Evolutionary conservation across 371 early-diverging fungal genomes (phyloP).

Genomic region (Haplosporangium sp.): DNA sequence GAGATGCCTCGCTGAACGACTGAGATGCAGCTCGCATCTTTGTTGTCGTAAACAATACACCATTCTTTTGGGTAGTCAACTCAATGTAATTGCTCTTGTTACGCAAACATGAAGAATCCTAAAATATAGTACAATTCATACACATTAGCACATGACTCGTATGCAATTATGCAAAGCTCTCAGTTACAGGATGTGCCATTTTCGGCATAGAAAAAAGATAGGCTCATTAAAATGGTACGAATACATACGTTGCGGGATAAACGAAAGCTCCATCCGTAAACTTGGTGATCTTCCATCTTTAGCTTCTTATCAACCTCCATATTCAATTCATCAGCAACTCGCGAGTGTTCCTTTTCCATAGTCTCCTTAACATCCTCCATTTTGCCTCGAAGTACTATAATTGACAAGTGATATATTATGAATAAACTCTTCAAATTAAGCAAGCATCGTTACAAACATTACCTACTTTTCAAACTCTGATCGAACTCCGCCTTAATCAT

Average conservation of each 20-base stretch:
- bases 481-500: constrained; percentile 90
- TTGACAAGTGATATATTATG: neutral
- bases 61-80: constrained; percentile 90
- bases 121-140: constrained; percentile 1
- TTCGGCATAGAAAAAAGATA: neutral
- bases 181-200: neutral
- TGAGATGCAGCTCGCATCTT: constrained; percentile 62
- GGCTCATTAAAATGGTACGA: too few relatives aligned
- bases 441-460: neutral
- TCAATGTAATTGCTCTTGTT: constrained; percentile 83
- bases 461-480: constrained; percentile 75
- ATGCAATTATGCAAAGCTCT: neutral
- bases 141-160: constrained; percentile 3
- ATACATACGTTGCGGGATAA: constrained; percentile 77
- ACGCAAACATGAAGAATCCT: constrained; percentile 75
- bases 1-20: constrained; percentile 41
- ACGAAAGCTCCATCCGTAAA: constrained; percentile 91
- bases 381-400: constrained; percentile 56
- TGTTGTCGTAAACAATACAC: constrained; percentile 88
- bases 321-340: constrained; percentile 72
- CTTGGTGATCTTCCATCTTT: constrained; percentile 86
- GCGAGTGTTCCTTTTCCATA: constrained; percentile 74
- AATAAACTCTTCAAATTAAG: neutral
- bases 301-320: constrained; percentile 90
- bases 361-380: constrained; percentile 69